Evolutionary conservation across 768 basidiomycete species (phyloP).

Genomic region (Collybia sp.): DNA sequence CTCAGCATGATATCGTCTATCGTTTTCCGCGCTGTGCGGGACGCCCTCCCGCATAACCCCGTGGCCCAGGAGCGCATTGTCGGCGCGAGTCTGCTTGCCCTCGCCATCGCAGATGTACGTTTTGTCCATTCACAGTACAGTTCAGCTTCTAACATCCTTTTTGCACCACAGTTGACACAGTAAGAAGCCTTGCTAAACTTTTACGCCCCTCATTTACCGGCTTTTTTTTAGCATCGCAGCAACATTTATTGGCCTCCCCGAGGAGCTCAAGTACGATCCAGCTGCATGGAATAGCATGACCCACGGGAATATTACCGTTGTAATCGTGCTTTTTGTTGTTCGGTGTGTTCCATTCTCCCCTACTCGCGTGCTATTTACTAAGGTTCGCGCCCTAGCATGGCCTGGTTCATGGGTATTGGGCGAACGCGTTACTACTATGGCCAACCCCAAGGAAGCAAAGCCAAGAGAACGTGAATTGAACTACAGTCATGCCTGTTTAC

Average conservation of each 20-base stretch:
- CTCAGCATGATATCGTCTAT: slow-evolving; percentile 55
- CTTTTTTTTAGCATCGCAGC: slow-evolving; percentile 49
- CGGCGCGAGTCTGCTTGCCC: slow-evolving; percentile 54
- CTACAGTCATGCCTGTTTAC: too few species aligned
- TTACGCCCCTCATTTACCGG: slow-evolving; percentile 7
- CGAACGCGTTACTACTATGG: slow-evolving; percentile 40
- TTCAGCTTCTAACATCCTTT: background rate
- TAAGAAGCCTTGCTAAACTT: slow-evolving; percentile 24
- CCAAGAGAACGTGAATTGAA: too few species aligned
- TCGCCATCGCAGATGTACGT: slow-evolving; percentile 70
- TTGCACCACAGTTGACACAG: slow-evolving; percentile 49
- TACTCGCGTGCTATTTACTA: background rate
- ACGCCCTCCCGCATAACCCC: slow-evolving; percentile 51
- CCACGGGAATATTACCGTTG: slow-evolving; percentile 72
- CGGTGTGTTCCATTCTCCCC: slow-evolving; percentile 36
- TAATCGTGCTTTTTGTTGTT: slow-evolving; percentile 47
- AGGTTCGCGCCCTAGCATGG: slow-evolving; percentile 28
- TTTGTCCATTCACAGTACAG: too few species aligned
- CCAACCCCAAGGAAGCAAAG: slow-evolving; percentile 4
- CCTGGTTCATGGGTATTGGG: slow-evolving; percentile 53
- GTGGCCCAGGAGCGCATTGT: slow-evolving; percentile 65
- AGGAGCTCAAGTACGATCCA: slow-evolving; percentile 43
- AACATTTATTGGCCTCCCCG: slow-evolving; percentile 56
- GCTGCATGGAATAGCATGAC: slow-evolving; percentile 65
- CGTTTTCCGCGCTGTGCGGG: slow-evolving; percentile 63